Evolutionary conservation across 2,329 filamentous ascomycete genomes (phyloP).

Genomic region (Botrytis pseudocinerea): DNA sequence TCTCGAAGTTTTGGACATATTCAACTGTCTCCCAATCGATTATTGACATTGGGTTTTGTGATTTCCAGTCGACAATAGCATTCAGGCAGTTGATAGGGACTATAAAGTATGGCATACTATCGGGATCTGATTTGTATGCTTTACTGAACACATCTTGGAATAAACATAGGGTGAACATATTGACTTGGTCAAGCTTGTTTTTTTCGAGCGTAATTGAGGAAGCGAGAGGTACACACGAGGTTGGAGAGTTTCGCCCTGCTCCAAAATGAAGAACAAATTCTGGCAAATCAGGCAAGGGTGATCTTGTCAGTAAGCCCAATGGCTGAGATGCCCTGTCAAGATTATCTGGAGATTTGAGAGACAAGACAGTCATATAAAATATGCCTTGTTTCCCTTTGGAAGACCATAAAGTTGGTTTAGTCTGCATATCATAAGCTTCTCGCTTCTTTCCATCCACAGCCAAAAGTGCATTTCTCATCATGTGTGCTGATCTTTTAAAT

Average conservation of each 20-base stretch:
- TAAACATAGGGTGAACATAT: conserved; percentile 70
- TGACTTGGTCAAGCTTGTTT: conserved; percentile 56
- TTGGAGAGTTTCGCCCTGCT: conserved; percentile 57
- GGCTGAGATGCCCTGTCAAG: conserved; percentile 62
- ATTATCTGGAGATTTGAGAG: conserved; percentile 55
- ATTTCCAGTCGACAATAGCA: neutral
- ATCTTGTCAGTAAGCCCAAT: conserved; percentile 70
- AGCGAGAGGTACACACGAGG: conserved; percentile 51
- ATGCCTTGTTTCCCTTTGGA: conserved; percentile 48
- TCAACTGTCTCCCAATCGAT: conserved; percentile 65
- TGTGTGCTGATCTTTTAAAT: conserved; percentile 69
- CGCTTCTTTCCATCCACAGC: conserved; percentile 79
- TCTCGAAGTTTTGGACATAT: conserved; percentile 41
- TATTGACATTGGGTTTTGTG: neutral
- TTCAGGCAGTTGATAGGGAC: conserved; percentile 53
- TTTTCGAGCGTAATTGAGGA: conserved; percentile 47
- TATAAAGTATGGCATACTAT: conserved; percentile 80
- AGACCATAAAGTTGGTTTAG: conserved; percentile 77
- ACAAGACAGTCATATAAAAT: conserved; percentile 64
- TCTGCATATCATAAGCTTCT: conserved; percentile 71
- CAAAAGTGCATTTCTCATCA: conserved; percentile 82
- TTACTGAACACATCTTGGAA: conserved; percentile 92
- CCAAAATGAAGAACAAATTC: conserved; percentile 72
- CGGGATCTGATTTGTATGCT: conserved; percentile 62
- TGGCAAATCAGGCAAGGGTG: conserved; percentile 63